Percentiles rank a stretch among this genome's conserved stretches.
Evolutionary conservation across 768 basidiomycete species (phyloP).

Genomic region (Nidularia sp.): DNA sequence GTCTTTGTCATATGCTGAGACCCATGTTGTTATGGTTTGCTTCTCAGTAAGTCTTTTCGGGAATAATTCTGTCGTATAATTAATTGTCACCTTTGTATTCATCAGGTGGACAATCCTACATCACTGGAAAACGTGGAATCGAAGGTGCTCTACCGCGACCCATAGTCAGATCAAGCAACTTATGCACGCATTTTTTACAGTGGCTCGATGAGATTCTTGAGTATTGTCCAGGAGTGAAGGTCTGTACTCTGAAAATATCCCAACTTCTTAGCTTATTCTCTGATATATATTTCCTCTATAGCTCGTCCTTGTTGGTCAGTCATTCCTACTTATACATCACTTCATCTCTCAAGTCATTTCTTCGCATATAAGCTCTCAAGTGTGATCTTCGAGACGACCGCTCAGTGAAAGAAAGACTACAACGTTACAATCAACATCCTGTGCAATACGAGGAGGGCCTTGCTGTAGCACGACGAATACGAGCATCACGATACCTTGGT

Average conservation of each 20-base stretch:
- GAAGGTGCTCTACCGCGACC: conserved; percentile 48
- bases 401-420: conserved; percentile 65
- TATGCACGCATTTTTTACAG: conserved; percentile 30
- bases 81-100: conserved; percentile 3
- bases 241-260: conserved; percentile 22
- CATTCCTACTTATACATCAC: conserved; percentile 1
- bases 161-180: neutral
- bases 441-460: conserved; percentile 94
- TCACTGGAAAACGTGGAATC: conserved; percentile 95
- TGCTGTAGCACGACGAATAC: conserved; percentile 83
- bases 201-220: conserved; percentile 93
- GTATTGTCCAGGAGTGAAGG: conserved; percentile 94
- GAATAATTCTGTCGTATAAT: neutral
- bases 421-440: conserved; percentile 62
- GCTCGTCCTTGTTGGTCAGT: conserved; percentile 88
- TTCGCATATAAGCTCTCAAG: conserved; percentile 66
- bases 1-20: conserved; percentile 95
- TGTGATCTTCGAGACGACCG: conserved; percentile 92
- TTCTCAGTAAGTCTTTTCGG: conserved; percentile 65
- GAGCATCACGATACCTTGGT: conserved; percentile 92
- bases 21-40: conserved; percentile 94
- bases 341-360: conserved; percentile 1
- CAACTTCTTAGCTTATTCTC: neutral
- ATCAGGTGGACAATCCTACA: conserved; percentile 86
- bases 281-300: conserved; percentile 20